These are phyloP conservation scores for Scutellaria baicalensis DNA, from an alignment of 257 asterid genomes.

Conservation along the genomic window DNA sequence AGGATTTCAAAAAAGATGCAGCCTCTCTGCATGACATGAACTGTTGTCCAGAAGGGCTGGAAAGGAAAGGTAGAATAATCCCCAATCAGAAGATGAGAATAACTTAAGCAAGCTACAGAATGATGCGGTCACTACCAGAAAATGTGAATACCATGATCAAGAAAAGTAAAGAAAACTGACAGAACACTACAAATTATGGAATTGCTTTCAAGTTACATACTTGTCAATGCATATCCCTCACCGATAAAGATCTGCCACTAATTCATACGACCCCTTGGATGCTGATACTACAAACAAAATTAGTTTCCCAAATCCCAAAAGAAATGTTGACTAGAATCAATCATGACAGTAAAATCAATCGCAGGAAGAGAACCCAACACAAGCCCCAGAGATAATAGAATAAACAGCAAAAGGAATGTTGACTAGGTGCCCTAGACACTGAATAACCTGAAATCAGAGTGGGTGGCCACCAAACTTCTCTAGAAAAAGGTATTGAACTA, in stretches of 20 bases:
- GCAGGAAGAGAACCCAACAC: neutral
- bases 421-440: neutral
- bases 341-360: neutral
- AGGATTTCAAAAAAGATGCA: constrained; percentile 60
- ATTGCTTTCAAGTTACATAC: neutral
- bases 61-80: neutral
- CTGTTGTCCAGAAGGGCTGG: constrained; percentile 85
- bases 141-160: neutral
- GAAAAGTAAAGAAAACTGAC: neutral
- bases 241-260: neutral
- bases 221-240: constrained; percentile 8
- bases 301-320: neutral
- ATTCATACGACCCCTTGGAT: neutral
- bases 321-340: neutral
- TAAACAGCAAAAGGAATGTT: neutral
- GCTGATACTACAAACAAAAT: neutral
- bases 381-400: neutral
- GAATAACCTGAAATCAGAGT: neutral
- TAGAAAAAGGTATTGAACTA: neutral
- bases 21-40: constrained; percentile 87
- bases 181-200: neutral
- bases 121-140: neutral
- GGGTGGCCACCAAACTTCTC: neutral
- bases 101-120: constrained; percentile 2
- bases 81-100: constrained; percentile 9